phyloP scores from a whole-genome alignment of 2,329 filamentous ascomycete species.

The Ophiobolus disseminans region DNA sequence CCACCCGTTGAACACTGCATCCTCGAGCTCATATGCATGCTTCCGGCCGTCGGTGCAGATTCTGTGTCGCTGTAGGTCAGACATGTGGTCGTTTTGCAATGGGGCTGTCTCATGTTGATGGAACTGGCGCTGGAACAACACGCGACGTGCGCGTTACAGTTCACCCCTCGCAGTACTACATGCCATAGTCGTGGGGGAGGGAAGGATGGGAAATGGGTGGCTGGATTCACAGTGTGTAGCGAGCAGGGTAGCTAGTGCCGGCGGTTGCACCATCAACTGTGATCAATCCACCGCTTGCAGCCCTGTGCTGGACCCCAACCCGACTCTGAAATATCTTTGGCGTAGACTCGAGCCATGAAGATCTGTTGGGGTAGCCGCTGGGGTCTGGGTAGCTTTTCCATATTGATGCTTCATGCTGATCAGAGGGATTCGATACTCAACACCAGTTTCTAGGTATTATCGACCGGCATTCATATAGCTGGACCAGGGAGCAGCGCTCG shows the following conservation, averaged over 20 bases:
- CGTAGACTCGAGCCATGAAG: slow-evolving; percentile 15
- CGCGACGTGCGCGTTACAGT: slow-evolving; percentile 15
- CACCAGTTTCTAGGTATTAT: slow-evolving; percentile 27
- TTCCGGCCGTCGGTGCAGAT: slow-evolving; percentile 28
- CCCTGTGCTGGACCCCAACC: slow-evolving; percentile 19
- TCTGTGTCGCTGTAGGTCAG: slow-evolving; percentile 27
- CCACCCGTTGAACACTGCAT: slow-evolving; percentile 19
- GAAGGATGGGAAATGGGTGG: slow-evolving; percentile 23
- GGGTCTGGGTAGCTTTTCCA: slow-evolving; percentile 8
- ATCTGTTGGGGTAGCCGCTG: slow-evolving; percentile 6
- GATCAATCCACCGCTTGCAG: slow-evolving; percentile 23
- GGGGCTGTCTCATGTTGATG: slow-evolving; percentile 26
- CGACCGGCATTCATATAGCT: slow-evolving; percentile 26
- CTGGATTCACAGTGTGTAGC: slow-evolving; percentile 34
- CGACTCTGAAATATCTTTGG: slow-evolving; percentile 25
- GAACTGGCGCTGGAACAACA: slow-evolving; percentile 4
- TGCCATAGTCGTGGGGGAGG: slow-evolving; percentile 15
- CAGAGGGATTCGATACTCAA: slow-evolving; percentile 7
- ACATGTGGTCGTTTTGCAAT: slow-evolving; percentile 12
- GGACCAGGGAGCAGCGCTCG: slow-evolving; percentile 22
- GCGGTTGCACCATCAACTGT: slow-evolving; percentile 39
- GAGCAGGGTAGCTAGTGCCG: slow-evolving; percentile 40
- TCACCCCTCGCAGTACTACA: slow-evolving; percentile 17
- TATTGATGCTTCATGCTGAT: slow-evolving; percentile 24
- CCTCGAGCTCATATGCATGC: slow-evolving; percentile 17